Evolutionary conservation across 164 flowering plant species (phyloP), one percentile per base, ranked within the genome.

Genomic region (Taxillus chinensis): DNA sequence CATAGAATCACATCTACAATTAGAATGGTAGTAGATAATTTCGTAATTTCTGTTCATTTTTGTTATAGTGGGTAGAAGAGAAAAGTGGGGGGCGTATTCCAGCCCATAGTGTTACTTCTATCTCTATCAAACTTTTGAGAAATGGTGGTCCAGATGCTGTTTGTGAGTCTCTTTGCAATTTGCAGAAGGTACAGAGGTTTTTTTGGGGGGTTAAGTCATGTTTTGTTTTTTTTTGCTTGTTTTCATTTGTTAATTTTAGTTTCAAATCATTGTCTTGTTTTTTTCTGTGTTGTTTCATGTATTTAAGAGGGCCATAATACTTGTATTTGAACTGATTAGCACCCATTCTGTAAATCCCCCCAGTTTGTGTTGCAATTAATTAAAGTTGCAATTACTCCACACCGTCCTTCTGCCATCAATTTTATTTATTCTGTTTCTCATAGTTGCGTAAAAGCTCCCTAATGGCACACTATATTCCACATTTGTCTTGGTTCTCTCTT

Each of bases 101-200:
- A 39, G 90, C 95, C 51, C 76, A 73, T 67, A 80, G 72, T 70
- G 95, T 95, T 61, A 67, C 85, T 43, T 91, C 99, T 48, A 77
- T 95, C 45, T 83, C 97, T 39, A 83, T 95, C 74, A 75, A 84
- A 67, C 85, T 87, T 59, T 59, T 95, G 65, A 83, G 99, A 41
- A 82, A 79, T 67, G 93, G 91, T 57, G 99, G 99, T 49, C 96
- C 97, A 16, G 73, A 51, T 75, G 91, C 96, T 70, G 97, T 95
- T 77, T 89, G 87, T 71, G 83, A 87, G 61, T 75, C 17, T 73
- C 90, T 95, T 52, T 89, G 93, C 71, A 78, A 77, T 70, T 77
- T 95, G 79, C 73, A 68, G 55, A 87, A 89, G 99, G 99, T 93
- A 77, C 37, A 41, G 40, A 11, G 4, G 49, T 51, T 62, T 3